Evolutionary conservation across 164 flowering plant genomes (phyloP).

Genomic region (Tinospora cordifolia): DNA sequence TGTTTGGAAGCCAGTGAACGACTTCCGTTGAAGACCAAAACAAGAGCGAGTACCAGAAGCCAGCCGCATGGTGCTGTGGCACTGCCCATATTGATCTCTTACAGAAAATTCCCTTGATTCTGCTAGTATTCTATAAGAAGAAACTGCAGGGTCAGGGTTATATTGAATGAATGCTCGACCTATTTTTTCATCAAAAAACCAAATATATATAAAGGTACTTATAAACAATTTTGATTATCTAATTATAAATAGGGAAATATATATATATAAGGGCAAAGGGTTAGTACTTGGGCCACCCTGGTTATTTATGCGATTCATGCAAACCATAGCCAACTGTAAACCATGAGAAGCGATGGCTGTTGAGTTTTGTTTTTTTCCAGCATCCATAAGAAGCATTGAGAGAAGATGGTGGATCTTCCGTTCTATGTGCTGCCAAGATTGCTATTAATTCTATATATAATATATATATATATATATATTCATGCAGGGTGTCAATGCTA

Average conservation of each 20-base stretch:
- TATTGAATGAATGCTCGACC: neutral
- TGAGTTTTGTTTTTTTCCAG: neutral
- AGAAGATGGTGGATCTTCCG: neutral
- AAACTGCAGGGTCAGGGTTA: neutral
- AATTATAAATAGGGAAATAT: too few species aligned
- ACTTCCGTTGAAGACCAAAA: conserved; percentile 18
- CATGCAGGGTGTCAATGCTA: neutral
- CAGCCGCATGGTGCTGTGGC: conserved; percentile 19
- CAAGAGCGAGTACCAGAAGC: conserved; percentile 23
- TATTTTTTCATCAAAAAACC: neutral
- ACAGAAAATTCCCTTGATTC: neutral
- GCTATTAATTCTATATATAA: neutral
- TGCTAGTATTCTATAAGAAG: neutral
- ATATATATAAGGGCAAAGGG: neutral
- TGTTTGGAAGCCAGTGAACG: conserved; percentile 37
- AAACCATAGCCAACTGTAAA: conserved; percentile 42
- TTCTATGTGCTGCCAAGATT: neutral
- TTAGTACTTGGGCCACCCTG: neutral
- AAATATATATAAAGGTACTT: neutral
- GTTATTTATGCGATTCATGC: conserved; percentile 35
- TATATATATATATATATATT: too few species aligned
- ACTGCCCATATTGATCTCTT: conserved; percentile 11
- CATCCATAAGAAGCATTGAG: conserved; percentile 4
- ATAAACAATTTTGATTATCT: neutral
- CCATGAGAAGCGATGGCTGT: conserved; percentile 26